Evolutionary conservation across 202 grass and related monocot species (phyloP).

Genomic region (Eragrostis tef): DNA sequence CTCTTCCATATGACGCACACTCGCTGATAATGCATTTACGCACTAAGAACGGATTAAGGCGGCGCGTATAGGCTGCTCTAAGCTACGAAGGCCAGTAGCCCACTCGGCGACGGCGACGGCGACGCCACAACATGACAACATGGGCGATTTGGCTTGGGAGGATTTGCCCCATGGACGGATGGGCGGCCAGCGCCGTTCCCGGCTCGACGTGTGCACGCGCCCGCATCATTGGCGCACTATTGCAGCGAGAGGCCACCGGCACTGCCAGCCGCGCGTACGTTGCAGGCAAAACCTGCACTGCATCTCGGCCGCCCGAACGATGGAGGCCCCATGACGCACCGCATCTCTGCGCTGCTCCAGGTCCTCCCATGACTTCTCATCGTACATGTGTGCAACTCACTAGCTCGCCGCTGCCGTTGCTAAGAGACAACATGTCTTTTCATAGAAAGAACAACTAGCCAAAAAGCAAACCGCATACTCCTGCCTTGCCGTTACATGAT

Average conservation of each 20-base stretch:
- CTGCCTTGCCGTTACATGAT: neutral
- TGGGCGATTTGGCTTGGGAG: neutral
- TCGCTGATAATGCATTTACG: constrained; percentile 7
- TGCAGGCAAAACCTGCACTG: too few relatives aligned
- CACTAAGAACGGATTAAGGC: constrained; percentile 19
- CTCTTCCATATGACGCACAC: neutral
- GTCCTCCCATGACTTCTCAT: neutral
- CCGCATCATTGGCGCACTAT: neutral
- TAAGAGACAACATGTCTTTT: neutral
- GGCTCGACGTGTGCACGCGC: constrained; percentile 2
- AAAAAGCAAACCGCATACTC: neutral
- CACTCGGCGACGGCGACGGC: neutral
- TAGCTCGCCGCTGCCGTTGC: neutral
- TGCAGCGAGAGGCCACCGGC: constrained; percentile 3
- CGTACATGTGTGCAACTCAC: neutral
- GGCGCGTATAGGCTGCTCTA: neutral
- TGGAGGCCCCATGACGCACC: neutral
- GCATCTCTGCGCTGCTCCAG: neutral
- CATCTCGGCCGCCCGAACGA: neutral
- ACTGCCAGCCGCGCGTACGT: neutral
- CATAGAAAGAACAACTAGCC: constrained; percentile 20
- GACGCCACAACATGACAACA: neutral
- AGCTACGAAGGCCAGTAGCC: neutral
- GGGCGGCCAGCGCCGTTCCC: neutral
- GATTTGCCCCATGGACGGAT: neutral